Evolutionary conservation across 352 stramenopile genomes (phyloP).

Genomic region (Pythium scleroteichum): DNA sequence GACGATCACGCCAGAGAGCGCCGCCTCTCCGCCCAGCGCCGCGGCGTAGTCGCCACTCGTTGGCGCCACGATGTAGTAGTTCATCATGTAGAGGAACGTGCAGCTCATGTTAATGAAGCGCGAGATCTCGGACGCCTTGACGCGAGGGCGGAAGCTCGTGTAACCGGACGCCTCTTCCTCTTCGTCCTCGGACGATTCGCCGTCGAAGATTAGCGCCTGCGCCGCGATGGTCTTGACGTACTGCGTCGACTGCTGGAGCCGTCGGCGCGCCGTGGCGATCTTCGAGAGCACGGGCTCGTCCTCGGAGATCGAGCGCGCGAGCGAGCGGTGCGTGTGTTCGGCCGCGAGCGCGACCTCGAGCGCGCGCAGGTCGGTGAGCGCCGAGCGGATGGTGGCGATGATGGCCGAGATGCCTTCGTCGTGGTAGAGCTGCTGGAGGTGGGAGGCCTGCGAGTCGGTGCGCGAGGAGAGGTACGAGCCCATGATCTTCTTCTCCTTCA

Average conservation of each 20-base stretch:
- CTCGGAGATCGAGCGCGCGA: constrained; percentile 67
- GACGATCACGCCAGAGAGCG: constrained; percentile 94
- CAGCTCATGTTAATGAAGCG: constrained; percentile 93
- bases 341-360: constrained; percentile 44
- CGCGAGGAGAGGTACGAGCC: constrained; percentile 80
- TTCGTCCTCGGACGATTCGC: constrained; percentile 81
- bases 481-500: constrained; percentile 87
- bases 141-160: constrained; percentile 53
- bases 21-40: constrained; percentile 84
- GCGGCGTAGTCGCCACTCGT: constrained; percentile 92
- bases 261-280: constrained; percentile 62
- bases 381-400: constrained; percentile 76
- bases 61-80: constrained; percentile 98
- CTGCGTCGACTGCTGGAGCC: constrained; percentile 78
- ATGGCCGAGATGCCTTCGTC: constrained; percentile 89
- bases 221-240: constrained; percentile 86
- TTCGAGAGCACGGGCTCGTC: constrained; percentile 75
- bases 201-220: constrained; percentile 80
- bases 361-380: constrained; percentile 58
- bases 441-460: constrained; percentile 79
- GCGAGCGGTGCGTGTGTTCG: not conserved
- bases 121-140: constrained; percentile 58
- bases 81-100: constrained; percentile 98
- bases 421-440: constrained; percentile 85
- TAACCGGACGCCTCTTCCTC: constrained; percentile 53